Percentiles rank a stretch among this genome's conserved stretches.
These are phyloP conservation scores for Bretschneidera sinensis DNA, from an alignment of 345 rosid genomes.

Conservation along the genomic window DNA sequence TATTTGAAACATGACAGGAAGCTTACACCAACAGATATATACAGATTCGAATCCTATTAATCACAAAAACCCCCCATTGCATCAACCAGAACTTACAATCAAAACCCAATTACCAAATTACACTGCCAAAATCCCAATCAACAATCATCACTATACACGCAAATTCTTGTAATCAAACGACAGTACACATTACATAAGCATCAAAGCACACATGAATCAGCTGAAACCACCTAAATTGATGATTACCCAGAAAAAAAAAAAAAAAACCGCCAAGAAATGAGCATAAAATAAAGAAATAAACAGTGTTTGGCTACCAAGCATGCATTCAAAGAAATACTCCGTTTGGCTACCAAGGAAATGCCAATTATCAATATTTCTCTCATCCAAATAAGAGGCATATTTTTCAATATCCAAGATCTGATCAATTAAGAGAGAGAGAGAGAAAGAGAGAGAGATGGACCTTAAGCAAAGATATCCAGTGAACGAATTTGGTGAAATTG, in stretches of 20 bases:
- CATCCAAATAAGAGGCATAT: background rate
- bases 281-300: slow-evolving; percentile 11
- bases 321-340: no score
- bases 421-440: background rate
- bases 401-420: background rate
- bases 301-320: slow-evolving; percentile 17
- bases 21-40: slow-evolving; percentile 20
- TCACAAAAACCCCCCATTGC: slow-evolving; percentile 32
- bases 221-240: slow-evolving; percentile 21
- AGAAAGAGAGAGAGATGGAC: slow-evolving; percentile 23
- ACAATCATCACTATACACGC: slow-evolving; percentile 8
- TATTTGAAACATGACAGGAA: no score
- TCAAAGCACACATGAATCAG: slow-evolving; percentile 17
- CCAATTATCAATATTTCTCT: background rate
- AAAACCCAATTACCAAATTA: slow-evolving; percentile 23
- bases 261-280: background rate
- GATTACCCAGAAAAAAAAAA: slow-evolving; percentile 15
- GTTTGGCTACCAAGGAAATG: slow-evolving; percentile 3
- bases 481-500: slow-evolving; percentile 1
- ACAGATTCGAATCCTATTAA: slow-evolving; percentile 24
- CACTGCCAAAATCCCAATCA: slow-evolving; percentile 5
- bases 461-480: slow-evolving; percentile 24
- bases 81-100: slow-evolving; percentile 8
- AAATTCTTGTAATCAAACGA: slow-evolving; percentile 24
- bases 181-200: slow-evolving; percentile 22